Evolutionary conservation across 1,284 basidiomycete genomes (phyloP).

Genomic region (Xerocomus nothofagi): DNA sequence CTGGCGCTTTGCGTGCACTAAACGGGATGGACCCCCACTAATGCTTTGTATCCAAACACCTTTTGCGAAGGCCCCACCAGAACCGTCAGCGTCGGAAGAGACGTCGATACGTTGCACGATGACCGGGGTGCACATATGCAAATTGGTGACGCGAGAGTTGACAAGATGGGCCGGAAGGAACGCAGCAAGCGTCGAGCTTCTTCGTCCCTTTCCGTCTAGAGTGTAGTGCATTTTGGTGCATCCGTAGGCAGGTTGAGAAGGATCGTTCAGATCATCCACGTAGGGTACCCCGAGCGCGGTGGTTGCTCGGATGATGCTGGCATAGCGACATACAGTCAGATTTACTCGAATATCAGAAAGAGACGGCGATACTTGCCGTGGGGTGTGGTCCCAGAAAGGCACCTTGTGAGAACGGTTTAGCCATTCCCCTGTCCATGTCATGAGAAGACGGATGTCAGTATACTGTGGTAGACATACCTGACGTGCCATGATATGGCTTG

Average conservation of each 20-base stretch:
- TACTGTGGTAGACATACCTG: not conserved
- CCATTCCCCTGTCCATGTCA: too few relatives aligned
- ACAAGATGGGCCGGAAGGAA: constrained; percentile 31
- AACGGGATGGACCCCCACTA: not conserved
- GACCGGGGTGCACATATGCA: constrained; percentile 32
- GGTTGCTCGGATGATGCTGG: too few relatives aligned
- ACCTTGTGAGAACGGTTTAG: too few relatives aligned
- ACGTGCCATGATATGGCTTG: not conserved
- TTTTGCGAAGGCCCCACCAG: not conserved
- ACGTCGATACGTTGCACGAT: not conserved
- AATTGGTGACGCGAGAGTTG: constrained; percentile 7
- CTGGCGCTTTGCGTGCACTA: constrained; percentile 8
- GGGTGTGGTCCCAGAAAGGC: too few relatives aligned
- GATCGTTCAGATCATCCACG: too few relatives aligned
- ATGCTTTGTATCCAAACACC: not conserved
- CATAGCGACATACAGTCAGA: too few relatives aligned
- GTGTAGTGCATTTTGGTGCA: constrained; percentile 25
- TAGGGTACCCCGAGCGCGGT: too few relatives aligned
- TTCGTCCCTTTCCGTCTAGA: constrained; percentile 20
- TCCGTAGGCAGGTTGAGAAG: constrained; percentile 16
- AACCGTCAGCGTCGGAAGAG: not conserved
- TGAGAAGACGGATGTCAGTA: too few relatives aligned
- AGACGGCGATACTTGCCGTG: too few relatives aligned
- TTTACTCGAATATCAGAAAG: too few relatives aligned
- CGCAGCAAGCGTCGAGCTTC: constrained; percentile 28